Conservation (phyloP, 768 basidiomycete species). For the Amanita polypyramis region DNA sequence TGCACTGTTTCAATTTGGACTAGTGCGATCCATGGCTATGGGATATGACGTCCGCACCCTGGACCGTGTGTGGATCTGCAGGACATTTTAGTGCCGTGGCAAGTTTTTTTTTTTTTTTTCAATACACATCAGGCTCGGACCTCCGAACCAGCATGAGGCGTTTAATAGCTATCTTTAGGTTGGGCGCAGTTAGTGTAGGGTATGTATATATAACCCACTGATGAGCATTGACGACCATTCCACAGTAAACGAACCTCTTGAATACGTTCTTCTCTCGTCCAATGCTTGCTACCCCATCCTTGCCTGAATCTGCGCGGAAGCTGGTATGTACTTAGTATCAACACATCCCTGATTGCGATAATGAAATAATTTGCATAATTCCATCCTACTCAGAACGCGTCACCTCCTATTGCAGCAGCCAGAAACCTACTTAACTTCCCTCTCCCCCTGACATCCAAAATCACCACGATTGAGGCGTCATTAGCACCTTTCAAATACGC, state of each 20-base stretch:
- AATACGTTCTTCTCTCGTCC: background rate
- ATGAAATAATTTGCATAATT: background rate
- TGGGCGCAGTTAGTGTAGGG: no score
- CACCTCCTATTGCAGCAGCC: background rate
- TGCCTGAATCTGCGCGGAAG: background rate
- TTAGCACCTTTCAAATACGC: conserved; percentile 21
- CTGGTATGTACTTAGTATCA: background rate
- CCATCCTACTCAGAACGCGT: background rate
- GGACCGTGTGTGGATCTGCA: no score
- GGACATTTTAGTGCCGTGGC: no score
- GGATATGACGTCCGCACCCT: no score
- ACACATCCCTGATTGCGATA: background rate
- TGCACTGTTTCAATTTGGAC: no score
- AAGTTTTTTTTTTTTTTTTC: no score
- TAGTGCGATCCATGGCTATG: no score
- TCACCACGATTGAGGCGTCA: conserved; percentile 15
- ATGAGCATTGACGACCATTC: background rate
- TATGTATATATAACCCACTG: background rate
- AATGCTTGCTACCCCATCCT: background rate
- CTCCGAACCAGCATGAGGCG: no score
- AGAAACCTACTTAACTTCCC: background rate
- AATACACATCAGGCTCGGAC: no score
- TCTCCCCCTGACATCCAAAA: background rate
- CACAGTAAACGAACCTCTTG: background rate
- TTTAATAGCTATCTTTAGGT: no score